These are phyloP conservation scores for Coemansia sp. DNA, from an alignment of 192 early-diverging fungal genomes.

Conservation along the genomic window DNA sequence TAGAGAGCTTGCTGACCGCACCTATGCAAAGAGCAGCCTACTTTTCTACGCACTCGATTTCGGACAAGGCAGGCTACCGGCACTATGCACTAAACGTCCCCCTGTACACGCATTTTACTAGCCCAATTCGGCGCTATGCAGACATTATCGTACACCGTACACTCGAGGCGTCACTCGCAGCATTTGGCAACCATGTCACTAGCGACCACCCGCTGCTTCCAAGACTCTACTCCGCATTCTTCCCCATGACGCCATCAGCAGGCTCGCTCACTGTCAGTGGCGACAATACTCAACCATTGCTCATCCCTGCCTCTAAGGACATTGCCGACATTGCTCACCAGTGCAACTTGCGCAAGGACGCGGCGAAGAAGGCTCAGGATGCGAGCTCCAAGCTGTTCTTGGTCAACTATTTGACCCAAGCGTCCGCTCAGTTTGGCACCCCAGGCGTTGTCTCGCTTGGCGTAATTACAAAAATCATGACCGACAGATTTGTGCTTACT, in stretches of 20 bases:
- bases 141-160: slow-evolving; percentile 94
- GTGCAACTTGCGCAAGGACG: slow-evolving; percentile 82
- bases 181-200: slow-evolving; percentile 27
- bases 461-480: slow-evolving; percentile 73
- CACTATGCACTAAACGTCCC: slow-evolving; percentile 92
- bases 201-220: slow-evolving; percentile 45
- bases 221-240: slow-evolving; percentile 26
- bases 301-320: slow-evolving; percentile 14
- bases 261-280: slow-evolving; percentile 15
- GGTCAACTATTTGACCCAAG: slow-evolving; percentile 73
- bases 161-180: slow-evolving; percentile 54
- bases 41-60: slow-evolving; percentile 85
- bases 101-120: slow-evolving; percentile 99
- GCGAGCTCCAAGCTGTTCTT: slow-evolving; percentile 87
- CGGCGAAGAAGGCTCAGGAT: slow-evolving; percentile 81
- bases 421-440: slow-evolving; percentile 40
- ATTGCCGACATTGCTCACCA: slow-evolving; percentile 62
- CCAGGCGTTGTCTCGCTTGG: slow-evolving; percentile 26
- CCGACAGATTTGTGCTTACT: slow-evolving; percentile 82
- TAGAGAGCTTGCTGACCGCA: slow-evolving; percentile 44
- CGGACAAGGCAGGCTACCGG: slow-evolving; percentile 55
- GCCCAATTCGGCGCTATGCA: slow-evolving; percentile 98
- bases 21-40: slow-evolving; percentile 98
- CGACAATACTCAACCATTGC: neutral
- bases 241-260: slow-evolving; percentile 16